Conservation (phyloP, 768 basidiomycete species). For the Tulasnella sp. region DNA sequence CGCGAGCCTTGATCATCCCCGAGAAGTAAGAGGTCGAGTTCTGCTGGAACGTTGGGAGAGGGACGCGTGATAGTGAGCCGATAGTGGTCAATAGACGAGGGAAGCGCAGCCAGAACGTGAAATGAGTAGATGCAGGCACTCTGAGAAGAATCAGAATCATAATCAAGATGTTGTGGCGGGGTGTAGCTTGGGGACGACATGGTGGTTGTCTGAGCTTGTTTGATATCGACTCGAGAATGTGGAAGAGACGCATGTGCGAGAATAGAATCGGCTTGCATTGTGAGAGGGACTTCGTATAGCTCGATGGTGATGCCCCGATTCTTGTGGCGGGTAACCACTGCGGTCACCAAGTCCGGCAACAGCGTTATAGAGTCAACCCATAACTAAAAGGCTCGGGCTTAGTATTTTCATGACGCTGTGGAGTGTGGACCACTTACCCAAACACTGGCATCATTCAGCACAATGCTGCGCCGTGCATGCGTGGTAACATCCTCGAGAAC, state of each 20-base stretch:
- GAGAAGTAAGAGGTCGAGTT: background rate
- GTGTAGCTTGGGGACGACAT: background rate
- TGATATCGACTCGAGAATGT: background rate
- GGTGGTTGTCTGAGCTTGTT: background rate
- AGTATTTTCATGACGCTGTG: background rate
- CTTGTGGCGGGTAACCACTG: background rate
- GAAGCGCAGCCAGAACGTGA: conserved; percentile 7
- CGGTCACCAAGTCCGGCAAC: background rate
- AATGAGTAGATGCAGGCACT: background rate
- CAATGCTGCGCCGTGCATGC: background rate
- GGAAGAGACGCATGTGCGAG: background rate
- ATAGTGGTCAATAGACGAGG: conserved; percentile 2
- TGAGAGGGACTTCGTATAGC: background rate
- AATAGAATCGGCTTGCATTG: background rate
- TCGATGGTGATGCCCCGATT: conserved; percentile 8
- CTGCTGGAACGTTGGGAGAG: background rate
- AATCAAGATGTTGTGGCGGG: background rate
- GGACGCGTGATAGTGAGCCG: background rate
- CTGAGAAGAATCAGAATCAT: background rate
- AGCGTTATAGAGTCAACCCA: background rate
- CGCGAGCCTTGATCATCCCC: conserved; percentile 9
- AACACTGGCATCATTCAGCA: background rate
- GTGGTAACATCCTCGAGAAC: background rate
- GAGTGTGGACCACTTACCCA: background rate
- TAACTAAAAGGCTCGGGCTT: background rate